A percentile compares a stretch with the other conserved stretches of the same genome.
These are phyloP conservation scores for Letharia columbiana DNA, from an alignment of 495 filamentous ascomycete species.

Conservation along the genomic window DNA sequence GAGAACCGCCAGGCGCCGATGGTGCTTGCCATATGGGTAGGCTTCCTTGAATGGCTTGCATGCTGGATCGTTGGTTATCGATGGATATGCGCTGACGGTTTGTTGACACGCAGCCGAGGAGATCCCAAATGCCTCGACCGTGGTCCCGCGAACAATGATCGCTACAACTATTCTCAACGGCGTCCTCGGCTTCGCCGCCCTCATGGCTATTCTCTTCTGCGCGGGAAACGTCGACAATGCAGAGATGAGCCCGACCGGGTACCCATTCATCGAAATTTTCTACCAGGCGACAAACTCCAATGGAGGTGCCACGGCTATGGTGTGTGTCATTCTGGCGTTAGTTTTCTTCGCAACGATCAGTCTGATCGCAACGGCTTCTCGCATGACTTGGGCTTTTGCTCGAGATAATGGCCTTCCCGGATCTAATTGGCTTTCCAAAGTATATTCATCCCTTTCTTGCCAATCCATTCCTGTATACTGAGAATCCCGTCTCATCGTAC, in stretches of 20 bases:
- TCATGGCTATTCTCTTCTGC: constrained; percentile 27
- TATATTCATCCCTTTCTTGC: neutral
- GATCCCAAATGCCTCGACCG: constrained; percentile 24
- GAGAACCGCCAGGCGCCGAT: neutral
- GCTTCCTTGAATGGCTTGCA: neutral
- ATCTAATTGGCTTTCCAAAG: constrained; percentile 22
- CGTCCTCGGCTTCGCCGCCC: constrained; percentile 26
- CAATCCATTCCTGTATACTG: neutral
- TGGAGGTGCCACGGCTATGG: constrained; percentile 28
- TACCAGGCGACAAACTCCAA: constrained; percentile 24
- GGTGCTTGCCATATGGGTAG: constrained; percentile 10
- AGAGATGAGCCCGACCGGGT: constrained; percentile 27
- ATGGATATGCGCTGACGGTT: constrained; percentile 6
- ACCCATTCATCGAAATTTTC: constrained; percentile 36
- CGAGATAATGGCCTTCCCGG: constrained; percentile 47
- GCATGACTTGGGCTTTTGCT: constrained; percentile 48
- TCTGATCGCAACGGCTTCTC: constrained; percentile 42
- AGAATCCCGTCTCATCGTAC: neutral
- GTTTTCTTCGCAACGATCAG: constrained; percentile 35
- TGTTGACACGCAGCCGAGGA: constrained; percentile 29
- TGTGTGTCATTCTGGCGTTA: constrained; percentile 12
- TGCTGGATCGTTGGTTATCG: neutral
- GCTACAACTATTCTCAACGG: constrained; percentile 28
- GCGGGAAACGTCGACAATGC: constrained; percentile 26
- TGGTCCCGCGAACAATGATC: constrained; percentile 31